Percentiles rank a stretch among this genome's conserved stretches.
These are phyloP conservation scores for Crithidia brevicula DNA, from an alignment of 208 protist species.

Conservation along the genomic window DNA sequence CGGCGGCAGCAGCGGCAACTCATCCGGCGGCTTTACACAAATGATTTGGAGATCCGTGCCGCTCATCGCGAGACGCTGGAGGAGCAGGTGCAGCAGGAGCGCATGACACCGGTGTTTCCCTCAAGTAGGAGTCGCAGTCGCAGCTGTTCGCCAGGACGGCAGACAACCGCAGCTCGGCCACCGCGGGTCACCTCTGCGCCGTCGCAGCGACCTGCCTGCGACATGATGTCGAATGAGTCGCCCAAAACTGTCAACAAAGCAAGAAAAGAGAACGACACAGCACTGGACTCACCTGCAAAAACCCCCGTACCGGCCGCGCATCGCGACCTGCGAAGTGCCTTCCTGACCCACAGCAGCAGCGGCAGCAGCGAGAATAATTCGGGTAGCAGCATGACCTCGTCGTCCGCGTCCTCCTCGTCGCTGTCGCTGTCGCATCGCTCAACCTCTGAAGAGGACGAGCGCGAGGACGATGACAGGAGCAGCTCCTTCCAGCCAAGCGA, in stretches of 20 bases:
- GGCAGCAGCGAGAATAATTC: constrained; percentile 18
- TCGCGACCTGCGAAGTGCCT: constrained; percentile 15
- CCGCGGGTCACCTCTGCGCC: constrained; percentile 11
- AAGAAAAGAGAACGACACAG: background rate
- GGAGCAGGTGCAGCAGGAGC: constrained; percentile 21
- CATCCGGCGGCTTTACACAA: constrained; percentile 43
- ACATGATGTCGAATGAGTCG: background rate
- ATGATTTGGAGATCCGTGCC: constrained; percentile 29
- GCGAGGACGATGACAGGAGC: too few relatives aligned
- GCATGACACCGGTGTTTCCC: constrained; percentile 2
- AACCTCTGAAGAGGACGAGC: too few relatives aligned
- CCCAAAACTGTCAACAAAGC: background rate
- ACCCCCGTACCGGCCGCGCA: background rate
- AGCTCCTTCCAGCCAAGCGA: background rate
- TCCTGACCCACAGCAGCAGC: constrained; percentile 13
- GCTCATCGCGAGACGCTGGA: constrained; percentile 25
- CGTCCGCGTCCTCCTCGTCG: background rate
- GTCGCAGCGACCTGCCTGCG: background rate
- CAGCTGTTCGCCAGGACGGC: constrained; percentile 6
- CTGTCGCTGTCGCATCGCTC: background rate
- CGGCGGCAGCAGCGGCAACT: constrained; percentile 33
- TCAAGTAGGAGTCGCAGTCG: background rate
- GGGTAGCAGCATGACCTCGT: background rate
- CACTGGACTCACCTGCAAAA: background rate
- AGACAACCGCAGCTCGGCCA: background rate